These are phyloP conservation scores for Sclerotinia sclerotiorum DNA, from an alignment of 2,329 filamentous ascomycete genomes.

Conservation along the genomic window DNA sequence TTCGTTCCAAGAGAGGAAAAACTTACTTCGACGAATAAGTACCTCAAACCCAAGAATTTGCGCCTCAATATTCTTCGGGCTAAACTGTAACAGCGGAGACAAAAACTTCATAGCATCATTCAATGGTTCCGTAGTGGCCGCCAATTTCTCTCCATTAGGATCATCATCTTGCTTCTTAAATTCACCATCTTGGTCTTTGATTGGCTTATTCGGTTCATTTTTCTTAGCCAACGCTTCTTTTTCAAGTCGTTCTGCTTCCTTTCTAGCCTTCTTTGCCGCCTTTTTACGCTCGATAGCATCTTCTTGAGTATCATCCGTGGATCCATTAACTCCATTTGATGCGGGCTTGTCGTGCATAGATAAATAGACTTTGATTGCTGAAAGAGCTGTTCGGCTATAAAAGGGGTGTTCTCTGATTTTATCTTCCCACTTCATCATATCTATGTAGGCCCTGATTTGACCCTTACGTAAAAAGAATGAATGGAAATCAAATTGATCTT, in stretches of 20 bases:
- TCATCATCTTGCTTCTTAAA: conserved; percentile 88
- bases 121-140: conserved; percentile 78
- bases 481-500: conserved; percentile 99
- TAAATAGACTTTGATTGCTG: conserved; percentile 78
- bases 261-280: conserved; percentile 85
- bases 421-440: conserved; percentile 97
- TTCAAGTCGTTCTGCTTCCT: conserved; percentile 71
- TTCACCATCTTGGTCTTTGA: conserved; percentile 60
- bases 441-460: conserved; percentile 89
- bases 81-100: conserved; percentile 75
- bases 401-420: conserved; percentile 88
- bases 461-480: conserved; percentile 96
- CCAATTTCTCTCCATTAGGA: conserved; percentile 76
- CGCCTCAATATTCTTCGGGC: conserved; percentile 74
- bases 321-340: conserved; percentile 61
- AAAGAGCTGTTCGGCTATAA: conserved; percentile 79
- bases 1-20: not conserved
- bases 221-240: conserved; percentile 79
- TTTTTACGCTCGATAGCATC: conserved; percentile 76
- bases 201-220: conserved; percentile 76
- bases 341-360: conserved; percentile 74
- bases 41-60: conserved; percentile 90
- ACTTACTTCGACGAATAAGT: conserved; percentile 76
- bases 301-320: conserved; percentile 48
- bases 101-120: conserved; percentile 87